Evolutionary conservation across 805 yeast genomes (phyloP), one percentile per base, ranked within the genome.

Genomic region (Schizosaccharomyces cryophilus): DNA sequence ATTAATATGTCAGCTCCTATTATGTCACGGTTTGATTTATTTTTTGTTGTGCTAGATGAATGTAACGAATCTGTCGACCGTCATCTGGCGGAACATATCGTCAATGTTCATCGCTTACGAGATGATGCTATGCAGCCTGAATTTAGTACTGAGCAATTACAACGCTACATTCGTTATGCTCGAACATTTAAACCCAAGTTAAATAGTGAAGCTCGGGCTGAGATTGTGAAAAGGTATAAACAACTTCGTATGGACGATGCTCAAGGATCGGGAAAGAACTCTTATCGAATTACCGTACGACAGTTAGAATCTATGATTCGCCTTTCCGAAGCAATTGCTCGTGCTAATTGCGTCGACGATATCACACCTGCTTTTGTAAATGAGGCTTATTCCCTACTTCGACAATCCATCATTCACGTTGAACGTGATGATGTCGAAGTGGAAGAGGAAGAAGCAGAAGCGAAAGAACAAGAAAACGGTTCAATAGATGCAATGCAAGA

Each of bases 1-100:
- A 77, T 93, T 69, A 83, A 84, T 68, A 87, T 93, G 96, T 86
- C 95, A 17, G 97, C 96, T 0, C 98, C 98, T 1, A 93, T 93
- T 69, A 93, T 93, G 96, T 90, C 97, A 38, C 82, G 98, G 73
- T 93, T 93, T 71, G 98, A 93, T 73, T 73, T 93, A 65, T 93
- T 93, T 70, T 93, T 93, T 68, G 96, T 93, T 31, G 84, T 93
- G 61, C 75, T 93, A 65, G 98, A 90, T 72, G 97, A 93, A 68
- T 85, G 96, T 70, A 90, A 90, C 68, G 96, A 87, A 68, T 79
- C 82, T 66, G 79, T 88, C 54, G 98, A 93, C 70, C 84, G 95
- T 0, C 86, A 85, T 66, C 75, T 93, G 64, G 96, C 98, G 0
- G 78, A 83, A 42, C 97, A 93, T 70, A 93, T 93, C 68, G 96